Percentiles rank a stretch among this genome's conserved stretches.
Conservation (phyloP, 345 rosid genomes). For the Lagerstroemia speciosa region DNA sequence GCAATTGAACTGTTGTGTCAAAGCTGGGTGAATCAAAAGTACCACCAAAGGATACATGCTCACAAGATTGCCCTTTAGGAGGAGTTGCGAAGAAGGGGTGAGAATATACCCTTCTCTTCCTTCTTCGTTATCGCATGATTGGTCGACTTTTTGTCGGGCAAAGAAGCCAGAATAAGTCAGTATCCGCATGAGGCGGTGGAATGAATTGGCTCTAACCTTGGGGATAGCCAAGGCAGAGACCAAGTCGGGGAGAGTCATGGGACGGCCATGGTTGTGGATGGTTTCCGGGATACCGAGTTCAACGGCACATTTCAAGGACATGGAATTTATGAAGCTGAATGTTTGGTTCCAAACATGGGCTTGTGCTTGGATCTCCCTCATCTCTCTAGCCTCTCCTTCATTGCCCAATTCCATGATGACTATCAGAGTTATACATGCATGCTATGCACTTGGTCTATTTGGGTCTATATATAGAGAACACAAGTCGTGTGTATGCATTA, state of each 20-base stretch:
- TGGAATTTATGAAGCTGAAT: constrained; percentile 30
- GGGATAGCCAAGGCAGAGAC: constrained; percentile 20
- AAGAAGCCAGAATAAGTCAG: constrained; percentile 35
- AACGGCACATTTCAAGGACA: constrained; percentile 37
- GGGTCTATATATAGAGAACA: neutral
- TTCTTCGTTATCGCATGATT: neutral
- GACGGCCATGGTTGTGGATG: constrained; percentile 33
- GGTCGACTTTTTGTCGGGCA: neutral
- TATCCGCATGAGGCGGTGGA: constrained; percentile 38
- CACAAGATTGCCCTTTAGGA: constrained; percentile 24
- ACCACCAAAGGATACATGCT: constrained; percentile 19
- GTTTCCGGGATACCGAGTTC: constrained; percentile 38
- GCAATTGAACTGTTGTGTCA: constrained; percentile 19
- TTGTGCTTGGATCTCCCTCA: constrained; percentile 16
- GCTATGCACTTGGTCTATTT: neutral
- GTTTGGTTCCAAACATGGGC: constrained; percentile 32
- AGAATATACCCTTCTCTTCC: constrained; percentile 17
- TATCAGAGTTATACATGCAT: neutral
- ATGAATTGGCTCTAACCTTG: constrained; percentile 13
- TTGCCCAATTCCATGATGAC: neutral
- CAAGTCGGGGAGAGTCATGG: constrained; percentile 27
- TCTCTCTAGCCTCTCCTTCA: neutral
- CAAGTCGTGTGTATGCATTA: too few relatives aligned
- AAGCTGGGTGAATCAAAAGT: constrained; percentile 15
- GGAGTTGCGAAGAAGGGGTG: constrained; percentile 20